A percentile compares a stretch with the other conserved stretches of the same genome.
These are phyloP conservation scores for Acanthamoeba lenticulata DNA, from an alignment of 208 protist species.

Conservation along the genomic window DNA sequence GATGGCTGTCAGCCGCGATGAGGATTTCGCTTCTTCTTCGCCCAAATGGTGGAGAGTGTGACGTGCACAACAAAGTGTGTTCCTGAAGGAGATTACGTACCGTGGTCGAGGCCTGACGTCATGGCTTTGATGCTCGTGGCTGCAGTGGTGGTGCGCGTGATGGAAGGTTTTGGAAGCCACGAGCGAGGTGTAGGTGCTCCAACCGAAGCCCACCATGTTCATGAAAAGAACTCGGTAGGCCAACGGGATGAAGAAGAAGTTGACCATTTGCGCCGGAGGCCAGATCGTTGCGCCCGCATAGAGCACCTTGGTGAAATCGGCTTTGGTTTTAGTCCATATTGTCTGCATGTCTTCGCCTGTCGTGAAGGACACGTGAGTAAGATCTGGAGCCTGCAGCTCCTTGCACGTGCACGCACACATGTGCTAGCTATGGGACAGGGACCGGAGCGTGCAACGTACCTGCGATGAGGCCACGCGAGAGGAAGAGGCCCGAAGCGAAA, in stretches of 20 bases:
- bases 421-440: neutral
- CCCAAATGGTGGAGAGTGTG: too few relatives aligned
- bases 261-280: constrained; percentile 23
- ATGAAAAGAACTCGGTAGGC: constrained; percentile 42
- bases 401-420: too few relatives aligned
- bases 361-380: neutral
- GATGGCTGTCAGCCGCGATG: neutral
- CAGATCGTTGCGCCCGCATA: neutral
- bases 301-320: neutral
- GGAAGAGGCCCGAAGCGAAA: constrained; percentile 9
- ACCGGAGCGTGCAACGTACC: neutral
- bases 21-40: neutral
- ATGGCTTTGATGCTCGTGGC: neutral
- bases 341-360: neutral
- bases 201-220: constrained; percentile 52
- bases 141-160: neutral
- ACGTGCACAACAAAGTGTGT: too few relatives aligned
- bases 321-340: neutral
- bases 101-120: too few relatives aligned
- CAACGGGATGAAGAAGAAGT: constrained; percentile 41
- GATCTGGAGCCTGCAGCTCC: neutral
- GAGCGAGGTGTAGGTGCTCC: constrained; percentile 44
- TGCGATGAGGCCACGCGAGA: constrained; percentile 17
- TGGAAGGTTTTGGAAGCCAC: neutral
- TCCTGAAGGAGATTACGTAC: neutral